Percentiles rank a stretch among this genome's conserved stretches.
Conservation (phyloP, 2,329 filamentous ascomycete genomes). For the Amauroascus niger region DNA sequence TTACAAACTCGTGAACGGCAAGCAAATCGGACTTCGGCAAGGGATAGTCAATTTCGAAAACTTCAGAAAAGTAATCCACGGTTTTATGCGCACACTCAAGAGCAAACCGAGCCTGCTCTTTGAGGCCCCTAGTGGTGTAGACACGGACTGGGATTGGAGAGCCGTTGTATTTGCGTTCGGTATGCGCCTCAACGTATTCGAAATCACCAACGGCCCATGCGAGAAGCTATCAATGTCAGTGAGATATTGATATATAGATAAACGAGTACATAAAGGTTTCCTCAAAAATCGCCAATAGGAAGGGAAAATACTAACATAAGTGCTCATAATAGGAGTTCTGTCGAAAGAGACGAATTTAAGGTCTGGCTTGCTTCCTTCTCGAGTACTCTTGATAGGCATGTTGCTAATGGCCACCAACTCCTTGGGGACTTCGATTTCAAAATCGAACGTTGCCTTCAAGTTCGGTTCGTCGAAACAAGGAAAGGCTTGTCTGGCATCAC, state of each 20-base stretch:
- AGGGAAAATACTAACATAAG: conserved; percentile 45
- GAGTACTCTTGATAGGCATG: conserved; percentile 75
- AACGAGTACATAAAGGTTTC: background rate
- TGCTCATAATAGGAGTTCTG: conserved; percentile 81
- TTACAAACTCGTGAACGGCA: conserved; percentile 85
- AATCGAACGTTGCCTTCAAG: conserved; percentile 90
- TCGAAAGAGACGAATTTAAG: conserved; percentile 66
- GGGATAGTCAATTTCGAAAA: conserved; percentile 87
- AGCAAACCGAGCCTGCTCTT: conserved; percentile 82
- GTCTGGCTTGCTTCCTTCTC: conserved; percentile 56
- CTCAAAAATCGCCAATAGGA: background rate
- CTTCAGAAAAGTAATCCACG: conserved; percentile 91
- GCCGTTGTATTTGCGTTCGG: conserved; percentile 80
- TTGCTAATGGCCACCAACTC: conserved; percentile 87
- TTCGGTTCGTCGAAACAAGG: conserved; percentile 98
- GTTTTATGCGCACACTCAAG: conserved; percentile 85
- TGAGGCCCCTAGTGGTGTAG: conserved; percentile 89
- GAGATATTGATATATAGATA: conserved; percentile 29
- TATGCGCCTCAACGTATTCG: conserved; percentile 88
- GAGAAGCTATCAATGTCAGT: conserved; percentile 60
- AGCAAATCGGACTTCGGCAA: conserved; percentile 85
- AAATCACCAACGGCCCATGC: conserved; percentile 97
- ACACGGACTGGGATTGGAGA: conserved; percentile 86
- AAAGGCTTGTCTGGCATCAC: conserved; percentile 87
- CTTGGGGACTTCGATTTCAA: conserved; percentile 81